These are phyloP conservation scores for Achlya hypogyna DNA, from an alignment of 352 stramenopile species.

Conservation along the genomic window DNA sequence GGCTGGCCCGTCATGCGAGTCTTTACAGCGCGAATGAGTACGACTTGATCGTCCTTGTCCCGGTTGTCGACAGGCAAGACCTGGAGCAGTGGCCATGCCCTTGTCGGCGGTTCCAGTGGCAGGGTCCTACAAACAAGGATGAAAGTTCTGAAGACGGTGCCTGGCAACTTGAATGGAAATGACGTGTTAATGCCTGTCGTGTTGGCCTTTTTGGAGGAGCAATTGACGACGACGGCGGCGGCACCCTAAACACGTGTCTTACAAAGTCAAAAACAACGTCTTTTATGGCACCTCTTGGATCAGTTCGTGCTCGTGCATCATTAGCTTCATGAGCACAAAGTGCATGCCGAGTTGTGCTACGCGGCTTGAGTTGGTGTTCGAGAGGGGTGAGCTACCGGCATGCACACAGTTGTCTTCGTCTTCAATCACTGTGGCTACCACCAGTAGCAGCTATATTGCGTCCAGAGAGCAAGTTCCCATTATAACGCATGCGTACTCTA, in stretches of 20 bases:
- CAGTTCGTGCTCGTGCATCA: slow-evolving; percentile 65
- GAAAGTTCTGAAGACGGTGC: not conserved
- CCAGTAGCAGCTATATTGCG: slow-evolving; percentile 27
- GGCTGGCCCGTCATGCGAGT: slow-evolving; percentile 77
- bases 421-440: slow-evolving; percentile 44
- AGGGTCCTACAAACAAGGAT: slow-evolving; percentile 27
- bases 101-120: slow-evolving; percentile 49
- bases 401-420: slow-evolving; percentile 63
- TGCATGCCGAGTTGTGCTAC: slow-evolving; percentile 58
- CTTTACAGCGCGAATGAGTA: slow-evolving; percentile 73
- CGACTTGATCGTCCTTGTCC: slow-evolving; percentile 30
- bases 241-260: slow-evolving; percentile 31
- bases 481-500: not conserved
- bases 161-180: slow-evolving; percentile 38
- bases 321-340: slow-evolving; percentile 52
- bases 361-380: not conserved
- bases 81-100: slow-evolving; percentile 40
- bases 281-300: slow-evolving; percentile 49
- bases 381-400: not conserved
- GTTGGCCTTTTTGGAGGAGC: slow-evolving; percentile 34
- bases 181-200: slow-evolving; percentile 41
- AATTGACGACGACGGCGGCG: slow-evolving; percentile 54
- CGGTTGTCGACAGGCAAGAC: slow-evolving; percentile 52
- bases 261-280: not conserved
- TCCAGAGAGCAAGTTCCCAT: too few relatives aligned